phyloP scores from a whole-genome alignment of 768 basidiomycete species.

The Boletus sp. region DNA sequence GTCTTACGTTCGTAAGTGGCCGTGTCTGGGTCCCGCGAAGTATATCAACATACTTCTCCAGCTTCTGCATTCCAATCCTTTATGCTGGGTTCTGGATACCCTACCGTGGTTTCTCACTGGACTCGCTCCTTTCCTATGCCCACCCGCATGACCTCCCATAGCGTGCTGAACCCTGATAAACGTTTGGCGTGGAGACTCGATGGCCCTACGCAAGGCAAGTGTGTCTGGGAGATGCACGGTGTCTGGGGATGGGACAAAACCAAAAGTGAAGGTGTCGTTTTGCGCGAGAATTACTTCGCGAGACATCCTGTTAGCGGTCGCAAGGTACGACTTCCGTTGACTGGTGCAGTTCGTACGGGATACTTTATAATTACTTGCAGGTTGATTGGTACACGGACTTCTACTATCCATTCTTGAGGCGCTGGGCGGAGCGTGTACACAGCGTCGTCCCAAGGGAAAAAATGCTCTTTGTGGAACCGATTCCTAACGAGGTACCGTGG shows the following conservation, averaged over 20 bases:
- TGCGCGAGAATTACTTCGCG: slow-evolving; percentile 83
- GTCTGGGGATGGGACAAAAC: slow-evolving; percentile 86
- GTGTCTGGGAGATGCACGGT: slow-evolving; percentile 88
- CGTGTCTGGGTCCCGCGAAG: background rate
- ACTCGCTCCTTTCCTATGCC: slow-evolving; percentile 87
- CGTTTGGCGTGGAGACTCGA: slow-evolving; percentile 67
- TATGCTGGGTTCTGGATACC: slow-evolving; percentile 85
- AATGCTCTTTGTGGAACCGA: slow-evolving; percentile 74
- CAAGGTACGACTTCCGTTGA: slow-evolving; percentile 41
- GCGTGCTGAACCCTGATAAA: slow-evolving; percentile 56
- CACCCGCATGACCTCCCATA: slow-evolving; percentile 58
- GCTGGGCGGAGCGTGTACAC: slow-evolving; percentile 64
- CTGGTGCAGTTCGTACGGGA: background rate
- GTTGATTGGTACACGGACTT: slow-evolving; percentile 86
- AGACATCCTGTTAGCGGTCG: slow-evolving; percentile 61
- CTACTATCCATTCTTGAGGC: slow-evolving; percentile 72
- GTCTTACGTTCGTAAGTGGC: slow-evolving; percentile 62
- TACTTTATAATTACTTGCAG: slow-evolving; percentile 33
- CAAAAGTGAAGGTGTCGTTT: slow-evolving; percentile 64
- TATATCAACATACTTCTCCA: slow-evolving; percentile 21
- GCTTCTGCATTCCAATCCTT: slow-evolving; percentile 88
- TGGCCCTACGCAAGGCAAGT: slow-evolving; percentile 69
- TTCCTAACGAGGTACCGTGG: slow-evolving; percentile 82
- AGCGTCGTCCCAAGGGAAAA: slow-evolving; percentile 47
- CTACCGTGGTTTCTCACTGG: slow-evolving; percentile 76